These are phyloP conservation scores for Ganoderma meredithae DNA, from an alignment of 1,284 basidiomycete species.

Conservation along the genomic window DNA sequence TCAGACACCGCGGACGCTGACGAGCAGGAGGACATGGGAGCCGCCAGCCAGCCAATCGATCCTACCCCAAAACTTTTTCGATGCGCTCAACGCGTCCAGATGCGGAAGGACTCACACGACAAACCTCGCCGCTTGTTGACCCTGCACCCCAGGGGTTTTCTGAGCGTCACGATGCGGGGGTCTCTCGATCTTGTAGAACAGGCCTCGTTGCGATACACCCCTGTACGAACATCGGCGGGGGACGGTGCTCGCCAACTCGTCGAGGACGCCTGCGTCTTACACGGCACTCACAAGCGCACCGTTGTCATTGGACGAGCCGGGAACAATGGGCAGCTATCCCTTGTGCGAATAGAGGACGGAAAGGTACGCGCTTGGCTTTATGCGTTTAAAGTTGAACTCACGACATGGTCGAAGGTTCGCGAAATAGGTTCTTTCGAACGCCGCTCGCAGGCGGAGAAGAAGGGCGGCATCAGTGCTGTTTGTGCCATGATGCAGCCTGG, in stretches of 20 bases:
- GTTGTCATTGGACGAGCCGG: constrained; percentile 50
- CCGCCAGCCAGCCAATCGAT: background rate
- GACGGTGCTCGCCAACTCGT: constrained; percentile 37
- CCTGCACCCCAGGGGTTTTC: constrained; percentile 24
- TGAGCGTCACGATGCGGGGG: constrained; percentile 48
- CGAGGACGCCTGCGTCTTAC: constrained; percentile 53
- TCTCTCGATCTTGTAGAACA: constrained; percentile 42
- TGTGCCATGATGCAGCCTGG: constrained; percentile 47
- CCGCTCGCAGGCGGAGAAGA: constrained; percentile 43
- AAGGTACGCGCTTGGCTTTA: constrained; percentile 8
- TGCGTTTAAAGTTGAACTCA: background rate
- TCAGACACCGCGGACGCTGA: background rate
- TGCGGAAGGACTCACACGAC: constrained; percentile 43
- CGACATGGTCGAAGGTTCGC: constrained; percentile 17
- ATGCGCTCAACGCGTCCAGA: constrained; percentile 17
- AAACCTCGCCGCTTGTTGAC: constrained; percentile 51
- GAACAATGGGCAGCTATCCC: constrained; percentile 45
- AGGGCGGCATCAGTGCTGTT: constrained; percentile 51
- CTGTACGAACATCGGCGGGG: constrained; percentile 15
- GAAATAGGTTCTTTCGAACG: constrained; percentile 37
- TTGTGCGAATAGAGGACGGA: constrained; percentile 28
- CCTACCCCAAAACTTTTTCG: background rate
- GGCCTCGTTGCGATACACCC: background rate
- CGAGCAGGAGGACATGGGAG: too few relatives aligned
- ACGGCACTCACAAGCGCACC: constrained; percentile 35